Conservation (phyloP, 2,329 filamentous ascomycete species). For the Penicillium sp. region DNA sequence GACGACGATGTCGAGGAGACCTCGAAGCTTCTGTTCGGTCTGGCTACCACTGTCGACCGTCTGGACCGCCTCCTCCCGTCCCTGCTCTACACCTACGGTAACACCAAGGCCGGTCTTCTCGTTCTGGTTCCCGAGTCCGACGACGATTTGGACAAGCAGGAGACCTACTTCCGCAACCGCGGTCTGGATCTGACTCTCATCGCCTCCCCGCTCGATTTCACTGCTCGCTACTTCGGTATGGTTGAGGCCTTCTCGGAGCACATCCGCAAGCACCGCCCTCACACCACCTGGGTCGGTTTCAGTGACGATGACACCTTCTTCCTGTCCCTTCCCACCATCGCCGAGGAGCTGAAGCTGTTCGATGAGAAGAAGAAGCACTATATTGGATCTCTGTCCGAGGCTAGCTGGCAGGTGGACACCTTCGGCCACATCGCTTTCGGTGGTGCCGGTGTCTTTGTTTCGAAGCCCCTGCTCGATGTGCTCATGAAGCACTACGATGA, state of each 20-base stretch:
- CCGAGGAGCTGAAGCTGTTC: conserved; percentile 37
- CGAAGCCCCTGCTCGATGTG: conserved; percentile 37
- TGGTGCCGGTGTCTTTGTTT: conserved; percentile 44
- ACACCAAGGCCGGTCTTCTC: conserved; percentile 38
- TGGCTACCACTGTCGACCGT: conserved; percentile 42
- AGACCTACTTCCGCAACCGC: conserved; percentile 40
- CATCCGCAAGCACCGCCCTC: conserved; percentile 37
- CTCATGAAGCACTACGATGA: conserved; percentile 38
- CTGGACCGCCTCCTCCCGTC: conserved; percentile 39
- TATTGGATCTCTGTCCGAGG: conserved; percentile 42
- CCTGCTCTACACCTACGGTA: conserved; percentile 41
- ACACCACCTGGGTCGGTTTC: conserved; percentile 41
- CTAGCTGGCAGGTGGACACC: conserved; percentile 42
- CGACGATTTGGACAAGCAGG: conserved; percentile 36
- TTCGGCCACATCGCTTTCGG: conserved; percentile 44
- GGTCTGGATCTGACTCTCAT: conserved; percentile 40
- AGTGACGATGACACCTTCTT: conserved; percentile 45
- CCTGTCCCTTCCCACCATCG: conserved; percentile 36
- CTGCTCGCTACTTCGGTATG: conserved; percentile 42
- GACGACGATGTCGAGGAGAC: conserved; percentile 39
- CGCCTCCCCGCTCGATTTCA: conserved; percentile 39
- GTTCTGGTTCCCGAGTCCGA: conserved; percentile 41
- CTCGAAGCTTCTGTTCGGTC: conserved; percentile 39
- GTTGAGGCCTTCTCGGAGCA: conserved; percentile 38
- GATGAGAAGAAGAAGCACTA: conserved; percentile 41